Base-by-base conservation (phyloP, 768 basidiomycete genomes). In the Termitomyces sp. region DNA sequence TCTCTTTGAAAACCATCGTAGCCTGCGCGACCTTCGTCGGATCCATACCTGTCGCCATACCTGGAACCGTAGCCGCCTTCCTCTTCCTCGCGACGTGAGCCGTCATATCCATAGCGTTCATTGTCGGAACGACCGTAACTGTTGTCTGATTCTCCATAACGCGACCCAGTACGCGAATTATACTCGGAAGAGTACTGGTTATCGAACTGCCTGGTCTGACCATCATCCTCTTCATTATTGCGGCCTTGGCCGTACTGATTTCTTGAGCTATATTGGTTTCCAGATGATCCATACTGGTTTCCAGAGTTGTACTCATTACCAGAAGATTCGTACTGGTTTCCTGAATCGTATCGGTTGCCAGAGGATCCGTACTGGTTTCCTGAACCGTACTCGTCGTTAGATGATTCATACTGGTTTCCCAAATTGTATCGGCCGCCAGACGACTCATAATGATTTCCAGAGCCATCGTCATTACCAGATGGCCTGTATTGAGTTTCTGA, bases 21-120 rank as follows among this genome's bases (percentile, higher is more conserved):
- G 26, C 41, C 43, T 32, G 51, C 43, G 37, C 57, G 51, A 17
- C 56, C 61, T 53, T 58, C 61, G 22, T 51, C 43, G 26, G 55
- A 59, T 21, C 53, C 48, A 38, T 60, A 54, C 11, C 35, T 55
- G 21, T 54, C 37, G 30, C 26, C 24, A 15, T n/a, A 50, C 26
- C 37, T 28, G 19, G 21, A 44, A 3, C 22, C 15, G n/a, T 53
- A 44, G 22, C 37, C 49, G 17, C n/a, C 37, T 50, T 40, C 48
- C 17, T 26, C 48, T 49, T n/a, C 37, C n/a, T 38, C 24, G 26
- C 48, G 48, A 38, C 37, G 49, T 14, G 37, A 40, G n/a, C 37
- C 19, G n/a, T 40, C 49, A 28, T 32, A 46, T 32, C 32, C 40
- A 44, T 21, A n/a, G 5, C 51, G 24, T 28, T 51, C 41, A 21